Base-by-base conservation (phyloP, 2,329 filamentous ascomycete species). In the Mycocentrospora acerina region DNA sequence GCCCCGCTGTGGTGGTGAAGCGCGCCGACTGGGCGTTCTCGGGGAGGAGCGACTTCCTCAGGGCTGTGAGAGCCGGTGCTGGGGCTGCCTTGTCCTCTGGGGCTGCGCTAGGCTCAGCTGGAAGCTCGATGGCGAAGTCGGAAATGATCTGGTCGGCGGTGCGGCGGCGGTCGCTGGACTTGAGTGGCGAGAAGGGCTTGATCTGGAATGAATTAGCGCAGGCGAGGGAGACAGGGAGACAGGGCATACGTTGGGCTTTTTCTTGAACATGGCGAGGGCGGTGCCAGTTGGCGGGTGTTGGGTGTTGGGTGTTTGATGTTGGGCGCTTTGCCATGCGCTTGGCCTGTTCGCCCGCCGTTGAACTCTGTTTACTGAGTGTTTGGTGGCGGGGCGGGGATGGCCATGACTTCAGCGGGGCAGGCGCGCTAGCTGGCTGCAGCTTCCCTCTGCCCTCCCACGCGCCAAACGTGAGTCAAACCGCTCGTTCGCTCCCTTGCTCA, bases 131-230 rank as follows among this genome's bases (percentile, higher is more conserved):
- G 24, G 71, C 66, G 56, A 82, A 83, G 52, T 82, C 78, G 46
- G 73, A 64, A 56, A 86, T 85, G 53, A 86, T 83, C 50, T 82
- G 76, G 55, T 85, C 81, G 33, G 82, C 82, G 24, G 82, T 78
- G 53, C 79, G 82, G 42, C 83, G 75, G 42, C 83, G 76, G 55
- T 86, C 83, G 2, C 82, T 85, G 4, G 82, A 85, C 37, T 83
- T 78, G 35, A 86, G 68, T 27, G 83, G 81, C 4, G 82, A 75
- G 10, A 83, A 71, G 13, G 82, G 79, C 69, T 86, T 86, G 70
- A 86, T 79, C 74, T 82, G 34, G 32, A n/a, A 13, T 5, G n/a
- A n/a, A 31, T 59, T 17, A 52, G 37, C 38, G 28, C 26, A 19
- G 14, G 29, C 11, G 10, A 12, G 12, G 13, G 15, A 10, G 30